Evolutionary conservation across 148 eudicot genomes (phyloP), one percentile per base, ranked within the genome.

Genomic region (Polygonum maritimum): DNA sequence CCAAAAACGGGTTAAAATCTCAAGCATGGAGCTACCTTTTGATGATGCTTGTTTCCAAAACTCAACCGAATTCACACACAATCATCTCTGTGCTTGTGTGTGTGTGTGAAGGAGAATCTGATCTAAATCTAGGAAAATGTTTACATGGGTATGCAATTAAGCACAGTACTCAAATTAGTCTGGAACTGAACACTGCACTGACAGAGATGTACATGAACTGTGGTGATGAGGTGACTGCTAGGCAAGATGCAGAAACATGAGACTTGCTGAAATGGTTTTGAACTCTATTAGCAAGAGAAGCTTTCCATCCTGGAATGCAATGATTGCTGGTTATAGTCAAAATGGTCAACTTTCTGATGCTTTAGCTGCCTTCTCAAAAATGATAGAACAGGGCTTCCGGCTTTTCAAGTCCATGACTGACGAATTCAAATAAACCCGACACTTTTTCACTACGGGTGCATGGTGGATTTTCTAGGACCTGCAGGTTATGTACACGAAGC

Each of bases 121-220:
- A 33, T 77, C 54, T 81, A 49, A 58, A 60, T 44, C n/a, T 80
- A 63, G 90, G 88, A 2, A 78, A 82, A 71, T 85, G 81, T 12
- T 74, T 87, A 47, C 86, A 85, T 75, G 82, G 83, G 60, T 87
- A 75, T 80, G 81, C 60, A 39, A 79, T 85, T 71, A 85, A 87
- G 69, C 54, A 51, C 15, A 70, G 82, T 45, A 67, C 84, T 40
- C 78, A 73, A 76, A 52, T 82, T 16, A 76, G 81, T 51, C 33
- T 73, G 71, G 79, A 80, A 67, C 76, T 87, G 45, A 82, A 75
- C 79, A 82, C 88, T 4, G 83, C 83, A 41, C 82, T 87, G 45
- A 77, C 84, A 19, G 85, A 87, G 71, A 83, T 87, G 87, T 87
- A 85, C 74, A 81, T 83, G 83, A 85, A 79, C 78, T 82, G 88